phyloP scores from a whole-genome alignment of 106 monocot genomes.

The Acorus calamus region DNA sequence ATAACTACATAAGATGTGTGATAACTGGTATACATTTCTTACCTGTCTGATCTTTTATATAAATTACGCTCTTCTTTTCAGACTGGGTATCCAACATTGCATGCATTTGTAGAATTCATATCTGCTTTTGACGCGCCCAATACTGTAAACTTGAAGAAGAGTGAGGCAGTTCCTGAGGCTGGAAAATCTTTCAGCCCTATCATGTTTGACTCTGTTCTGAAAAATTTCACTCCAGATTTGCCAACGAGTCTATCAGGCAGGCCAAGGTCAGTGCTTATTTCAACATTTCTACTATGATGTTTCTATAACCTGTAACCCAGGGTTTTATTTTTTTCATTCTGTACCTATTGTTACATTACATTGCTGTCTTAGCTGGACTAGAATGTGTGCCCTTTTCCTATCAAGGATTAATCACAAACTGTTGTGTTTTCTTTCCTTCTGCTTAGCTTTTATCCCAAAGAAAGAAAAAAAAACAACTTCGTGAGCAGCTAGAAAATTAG shows the following conservation, averaged over 20 bases:
- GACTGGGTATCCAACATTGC: constrained; percentile 64
- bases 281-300: no score
- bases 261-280: constrained; percentile 57
- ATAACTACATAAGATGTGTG: no score
- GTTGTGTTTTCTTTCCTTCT: no score
- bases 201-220: constrained; percentile 79
- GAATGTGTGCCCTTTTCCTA: no score
- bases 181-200: constrained; percentile 62
- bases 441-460: no score
- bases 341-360: no score
- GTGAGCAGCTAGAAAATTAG: no score
- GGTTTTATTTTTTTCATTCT: no score
- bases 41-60: constrained; percentile 3
- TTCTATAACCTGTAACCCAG: no score
- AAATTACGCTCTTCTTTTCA: constrained; percentile 20
- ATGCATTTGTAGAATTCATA: constrained; percentile 83
- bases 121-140: constrained; percentile 58
- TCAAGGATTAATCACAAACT: no score
- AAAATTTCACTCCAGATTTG: constrained; percentile 69
- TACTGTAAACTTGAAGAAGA: constrained; percentile 30
- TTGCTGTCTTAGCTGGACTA: no score
- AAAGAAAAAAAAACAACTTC: no score
- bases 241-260: constrained; percentile 41
- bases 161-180: constrained; percentile 28
- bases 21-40: neutral